Evolutionary conservation across 208 protist species (phyloP).

Genomic region (Crithidia brevicula): DNA sequence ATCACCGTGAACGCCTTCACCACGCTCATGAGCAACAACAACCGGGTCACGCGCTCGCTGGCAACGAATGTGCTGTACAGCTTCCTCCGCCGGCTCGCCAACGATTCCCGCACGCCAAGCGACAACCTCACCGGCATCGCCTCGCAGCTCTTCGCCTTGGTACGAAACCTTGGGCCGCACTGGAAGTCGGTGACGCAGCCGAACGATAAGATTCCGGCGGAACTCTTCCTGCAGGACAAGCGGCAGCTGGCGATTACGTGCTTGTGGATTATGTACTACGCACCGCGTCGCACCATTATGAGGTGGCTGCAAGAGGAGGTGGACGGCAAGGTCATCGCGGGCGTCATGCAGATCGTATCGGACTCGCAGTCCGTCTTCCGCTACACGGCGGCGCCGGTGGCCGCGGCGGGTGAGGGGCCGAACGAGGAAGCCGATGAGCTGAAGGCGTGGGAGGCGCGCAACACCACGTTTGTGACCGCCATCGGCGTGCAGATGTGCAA

Average conservation of each 20-base stretch:
- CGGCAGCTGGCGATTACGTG: constrained; percentile 64
- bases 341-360: constrained; percentile 69
- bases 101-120: constrained; percentile 64
- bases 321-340: constrained; percentile 59
- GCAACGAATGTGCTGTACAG: constrained; percentile 65
- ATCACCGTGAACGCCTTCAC: constrained; percentile 70
- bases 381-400: constrained; percentile 39
- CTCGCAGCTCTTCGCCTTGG: constrained; percentile 73
- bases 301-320: constrained; percentile 58
- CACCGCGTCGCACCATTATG: constrained; percentile 39
- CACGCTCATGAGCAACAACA: constrained; percentile 60
- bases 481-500: constrained; percentile 67
- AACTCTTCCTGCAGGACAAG: constrained; percentile 53
- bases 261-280: constrained; percentile 88
- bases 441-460: constrained; percentile 74
- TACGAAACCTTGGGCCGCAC: constrained; percentile 50
- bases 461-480: constrained; percentile 73
- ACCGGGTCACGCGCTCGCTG: constrained; percentile 43
- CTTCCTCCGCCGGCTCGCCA: constrained; percentile 67
- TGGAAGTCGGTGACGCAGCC: constrained; percentile 69
- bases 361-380: constrained; percentile 79
- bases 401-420: background rate
- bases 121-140: constrained; percentile 62
- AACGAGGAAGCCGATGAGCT: constrained; percentile 25
- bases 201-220: constrained; percentile 50